These are phyloP conservation scores for Conticribra weissflogii DNA, from an alignment of 108 stramenopile genomes.

Conservation along the genomic window DNA sequence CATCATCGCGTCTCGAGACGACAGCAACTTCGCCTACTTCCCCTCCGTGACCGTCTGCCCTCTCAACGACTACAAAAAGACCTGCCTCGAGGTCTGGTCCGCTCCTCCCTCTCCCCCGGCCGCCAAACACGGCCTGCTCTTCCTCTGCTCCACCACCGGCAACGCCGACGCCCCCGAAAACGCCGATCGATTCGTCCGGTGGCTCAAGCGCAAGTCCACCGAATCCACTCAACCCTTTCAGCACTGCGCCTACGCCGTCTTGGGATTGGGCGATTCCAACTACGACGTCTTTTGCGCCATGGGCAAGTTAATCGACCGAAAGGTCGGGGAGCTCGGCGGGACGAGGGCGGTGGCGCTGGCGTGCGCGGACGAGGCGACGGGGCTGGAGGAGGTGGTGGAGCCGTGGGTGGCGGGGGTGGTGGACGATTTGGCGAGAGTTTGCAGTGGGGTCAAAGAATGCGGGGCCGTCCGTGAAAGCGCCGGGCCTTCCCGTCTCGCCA, in stretches of 20 bases:
- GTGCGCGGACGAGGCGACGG: slow-evolving; percentile 90
- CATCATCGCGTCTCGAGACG: slow-evolving; percentile 25
- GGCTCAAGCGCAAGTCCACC: slow-evolving; percentile 63
- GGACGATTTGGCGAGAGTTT: slow-evolving; percentile 49
- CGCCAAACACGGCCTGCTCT: slow-evolving; percentile 65
- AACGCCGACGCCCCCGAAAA: slow-evolving; percentile 93
- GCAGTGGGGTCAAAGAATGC: slow-evolving; percentile 29
- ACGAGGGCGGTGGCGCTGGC: slow-evolving; percentile 46
- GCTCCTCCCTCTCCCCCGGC: slow-evolving; percentile 21
- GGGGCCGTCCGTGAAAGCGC: neutral
- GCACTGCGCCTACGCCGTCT: slow-evolving; percentile 62
- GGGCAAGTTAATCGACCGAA: slow-evolving; percentile 68
- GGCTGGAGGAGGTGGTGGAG: slow-evolving; percentile 88
- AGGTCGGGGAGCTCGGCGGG: slow-evolving; percentile 77
- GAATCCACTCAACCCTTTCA: slow-evolving; percentile 49
- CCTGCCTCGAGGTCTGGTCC: slow-evolving; percentile 55
- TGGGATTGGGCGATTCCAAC: slow-evolving; percentile 90
- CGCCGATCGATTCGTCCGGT: slow-evolving; percentile 71
- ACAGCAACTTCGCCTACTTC: slow-evolving; percentile 54
- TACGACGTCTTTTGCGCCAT: slow-evolving; percentile 87
- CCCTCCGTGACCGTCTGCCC: slow-evolving; percentile 64
- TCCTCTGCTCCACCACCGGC: slow-evolving; percentile 88
- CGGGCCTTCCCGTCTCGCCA: neutral
- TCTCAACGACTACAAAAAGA: slow-evolving; percentile 72
- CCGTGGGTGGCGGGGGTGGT: slow-evolving; percentile 66